Evolutionary conservation across 164 flowering plant genomes (phyloP), one percentile per base, ranked within the genome.

Genomic region (Saururus chinensis): DNA sequence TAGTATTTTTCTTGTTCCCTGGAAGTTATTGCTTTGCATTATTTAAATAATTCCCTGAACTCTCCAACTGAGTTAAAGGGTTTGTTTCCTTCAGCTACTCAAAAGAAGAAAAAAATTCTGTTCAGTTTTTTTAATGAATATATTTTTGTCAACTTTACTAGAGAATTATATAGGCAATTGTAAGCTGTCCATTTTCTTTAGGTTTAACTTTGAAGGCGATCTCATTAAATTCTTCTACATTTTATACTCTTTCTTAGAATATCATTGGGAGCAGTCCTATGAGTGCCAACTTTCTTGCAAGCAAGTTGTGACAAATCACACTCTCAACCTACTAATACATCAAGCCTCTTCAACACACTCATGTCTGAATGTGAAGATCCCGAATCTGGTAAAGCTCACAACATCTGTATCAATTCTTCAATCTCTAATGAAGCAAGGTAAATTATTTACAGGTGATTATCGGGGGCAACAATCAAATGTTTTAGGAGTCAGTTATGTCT

Each of bases 281-380:
- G 24, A 77, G 82, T 56, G 82, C 83, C 55, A 72, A 66, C 62
- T 73, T 76, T 65, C 71, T 61, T 53, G n/a, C n/a, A n/a, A n/a
- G 35, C 70, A 57, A 73, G 67, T 70, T 69, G 62, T 66, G 70
- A 60, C 69, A 84, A 66, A 61, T 63, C 74, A 61, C 75, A 61
- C 76, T 83, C 87, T 56, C 88, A 73, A 61, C 70, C 81, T 53
- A 81, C 82, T 30, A 85, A 81, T 69, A 71, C 88, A 41, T 72
- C 79, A 42, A 86, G 91, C 78, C 74, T 76, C 37, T 81, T 53
- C 65, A 87, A 84, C 66, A 71, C 73, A 60, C 88, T 77, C 59
- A 74, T 89, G 56, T 81, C 95, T 45, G 89, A 85, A 60, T 82
- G 68, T 70, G 95, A 88, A 67, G 97, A 91, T 74, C 79, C 81